phyloP scores from a whole-genome alignment of 1,284 basidiomycete genomes.

The Phellopilus nigrolimitatus region DNA sequence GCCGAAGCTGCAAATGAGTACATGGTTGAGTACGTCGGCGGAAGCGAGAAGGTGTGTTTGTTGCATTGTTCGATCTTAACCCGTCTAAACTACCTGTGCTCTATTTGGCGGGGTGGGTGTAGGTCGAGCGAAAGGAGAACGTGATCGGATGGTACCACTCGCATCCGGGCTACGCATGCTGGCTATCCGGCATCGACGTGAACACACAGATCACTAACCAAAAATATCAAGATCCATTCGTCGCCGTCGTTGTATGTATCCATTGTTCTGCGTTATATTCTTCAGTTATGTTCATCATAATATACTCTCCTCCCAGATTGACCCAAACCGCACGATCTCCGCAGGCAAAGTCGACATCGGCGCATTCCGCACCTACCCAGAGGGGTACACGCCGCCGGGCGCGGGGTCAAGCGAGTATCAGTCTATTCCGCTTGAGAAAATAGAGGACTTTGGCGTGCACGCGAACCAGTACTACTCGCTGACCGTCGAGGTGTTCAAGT shows the following conservation, averaged over 20 bases:
- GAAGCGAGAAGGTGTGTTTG: constrained; percentile 73
- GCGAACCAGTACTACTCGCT: constrained; percentile 95
- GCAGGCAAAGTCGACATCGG: constrained; percentile 98
- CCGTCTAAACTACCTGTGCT: too few relatives aligned
- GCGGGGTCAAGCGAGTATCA: constrained; percentile 80
- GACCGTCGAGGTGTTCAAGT: constrained; percentile 94
- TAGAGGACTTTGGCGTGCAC: constrained; percentile 97
- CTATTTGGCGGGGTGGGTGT: too few relatives aligned
- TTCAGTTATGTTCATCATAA: constrained; percentile 1
- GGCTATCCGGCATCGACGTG: constrained; percentile 96
- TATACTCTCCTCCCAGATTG: constrained; percentile 59
- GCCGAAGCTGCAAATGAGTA: constrained; percentile 96
- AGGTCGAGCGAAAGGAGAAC: constrained; percentile 84
- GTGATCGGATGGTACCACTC: constrained; percentile 99
- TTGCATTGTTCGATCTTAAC: too few relatives aligned
- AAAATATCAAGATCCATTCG: constrained; percentile 92
- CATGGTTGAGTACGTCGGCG: constrained; percentile 91
- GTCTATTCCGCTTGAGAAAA: constrained; percentile 90
- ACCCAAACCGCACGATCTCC: constrained; percentile 96
- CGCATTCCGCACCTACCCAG: constrained; percentile 95
- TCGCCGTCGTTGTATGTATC: constrained; percentile 85
- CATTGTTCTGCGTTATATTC: background rate
- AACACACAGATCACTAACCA: constrained; percentile 96
- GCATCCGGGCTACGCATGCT: constrained; percentile 96
- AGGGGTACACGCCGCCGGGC: constrained; percentile 80